Evolutionary conservation across 2,329 filamentous ascomycete genomes (phyloP), one percentile per base, ranked within the genome.

Genomic region (Pestalotiopsis sp.): DNA sequence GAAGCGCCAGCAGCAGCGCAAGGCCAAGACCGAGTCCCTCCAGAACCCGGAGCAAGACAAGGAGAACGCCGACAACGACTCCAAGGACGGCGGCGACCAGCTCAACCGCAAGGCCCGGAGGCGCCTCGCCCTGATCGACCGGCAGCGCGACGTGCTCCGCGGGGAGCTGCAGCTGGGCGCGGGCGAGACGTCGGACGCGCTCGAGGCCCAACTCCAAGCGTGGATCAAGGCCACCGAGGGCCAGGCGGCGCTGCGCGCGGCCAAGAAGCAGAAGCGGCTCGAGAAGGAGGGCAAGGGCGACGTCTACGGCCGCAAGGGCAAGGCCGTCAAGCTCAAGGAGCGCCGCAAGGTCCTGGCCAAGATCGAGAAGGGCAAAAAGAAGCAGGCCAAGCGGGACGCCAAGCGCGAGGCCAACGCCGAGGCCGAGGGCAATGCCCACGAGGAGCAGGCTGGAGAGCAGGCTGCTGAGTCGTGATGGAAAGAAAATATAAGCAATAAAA

Each of bases 21-120:
- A 5, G 41, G 11, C 14, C n/a, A 52, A 13, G 39, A 25, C 59
- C 27, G 38, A 39, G 11, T 20, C 13, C 4, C 7, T 11, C 17
- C 9, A 61, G n/a, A 38, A n/a, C n/a, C 27, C 27, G 14, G 9
- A 27, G 68, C 36, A 65, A 67, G 13, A 41, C 36, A 20, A 36
- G 14, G 63, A 27, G 27, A 39, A 23, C n/a, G n/a, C 3, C 11
- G 27, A n/a, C 14, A 20, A 52, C 14, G 67, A 73, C 41, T 68
- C 75, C 66, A 67, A 67, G 31, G 64, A 66, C 11, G n/a, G 67
- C 4, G 65, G 23, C 41, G 57, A 36, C 23, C 66, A 70, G 27
- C 39, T 75, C 61, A 78, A 77, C 68, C 74, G 76, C 7, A 27
- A 57, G n/a, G 70, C 67, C n/a, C 75, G 77, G 31, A 75, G 78